A percentile compares a stretch with the other conserved stretches of the same genome.
These are phyloP conservation scores for Kodamaea suecica DNA, from an alignment of 1,139 yeast genomes.

Conservation along the genomic window DNA sequence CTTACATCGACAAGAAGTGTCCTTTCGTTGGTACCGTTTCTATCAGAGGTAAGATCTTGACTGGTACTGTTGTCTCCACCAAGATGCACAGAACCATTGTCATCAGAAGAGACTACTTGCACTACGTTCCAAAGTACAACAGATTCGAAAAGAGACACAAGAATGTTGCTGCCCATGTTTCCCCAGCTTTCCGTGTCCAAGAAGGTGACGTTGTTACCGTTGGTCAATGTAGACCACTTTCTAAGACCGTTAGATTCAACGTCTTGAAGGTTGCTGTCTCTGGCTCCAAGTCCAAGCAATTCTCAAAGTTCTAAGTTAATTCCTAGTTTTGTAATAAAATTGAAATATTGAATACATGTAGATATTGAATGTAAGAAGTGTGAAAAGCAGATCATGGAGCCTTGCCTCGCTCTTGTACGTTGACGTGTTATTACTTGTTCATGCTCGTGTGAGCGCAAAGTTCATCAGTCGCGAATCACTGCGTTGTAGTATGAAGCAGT, in stretches of 20 bases:
- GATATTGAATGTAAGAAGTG: not conserved
- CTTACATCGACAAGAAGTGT: slow-evolving; percentile 99
- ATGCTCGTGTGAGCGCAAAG: no score
- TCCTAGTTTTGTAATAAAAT: slow-evolving; percentile 3
- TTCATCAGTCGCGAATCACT: no score
- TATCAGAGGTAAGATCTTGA: slow-evolving; percentile 99
- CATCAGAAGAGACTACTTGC: slow-evolving; percentile 99
- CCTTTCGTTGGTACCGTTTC: slow-evolving; percentile 97
- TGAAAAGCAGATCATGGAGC: no score
- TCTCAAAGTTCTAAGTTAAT: slow-evolving; percentile 81
- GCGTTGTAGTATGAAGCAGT: no score
- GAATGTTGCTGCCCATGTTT: slow-evolving; percentile 99
- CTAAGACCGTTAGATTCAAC: slow-evolving; percentile 99
- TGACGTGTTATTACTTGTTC: no score
- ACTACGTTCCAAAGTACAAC: slow-evolving; percentile 99
- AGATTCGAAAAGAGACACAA: slow-evolving; percentile 99
- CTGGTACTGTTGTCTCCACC: slow-evolving; percentile 99
- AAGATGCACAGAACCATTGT: slow-evolving; percentile 99
- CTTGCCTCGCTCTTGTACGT: no score
- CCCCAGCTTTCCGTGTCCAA: slow-evolving; percentile 99
- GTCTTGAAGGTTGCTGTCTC: slow-evolving; percentile 94
- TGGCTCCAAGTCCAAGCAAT: slow-evolving; percentile 88
- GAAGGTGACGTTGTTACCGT: slow-evolving; percentile 99
- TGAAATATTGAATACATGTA: not conserved
- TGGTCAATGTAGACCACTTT: slow-evolving; percentile 99